Percentiles rank a stretch among this genome's conserved stretches.
These are phyloP conservation scores for Microdochium nivale DNA, from an alignment of 2,329 filamentous ascomycete genomes.

Conservation along the genomic window DNA sequence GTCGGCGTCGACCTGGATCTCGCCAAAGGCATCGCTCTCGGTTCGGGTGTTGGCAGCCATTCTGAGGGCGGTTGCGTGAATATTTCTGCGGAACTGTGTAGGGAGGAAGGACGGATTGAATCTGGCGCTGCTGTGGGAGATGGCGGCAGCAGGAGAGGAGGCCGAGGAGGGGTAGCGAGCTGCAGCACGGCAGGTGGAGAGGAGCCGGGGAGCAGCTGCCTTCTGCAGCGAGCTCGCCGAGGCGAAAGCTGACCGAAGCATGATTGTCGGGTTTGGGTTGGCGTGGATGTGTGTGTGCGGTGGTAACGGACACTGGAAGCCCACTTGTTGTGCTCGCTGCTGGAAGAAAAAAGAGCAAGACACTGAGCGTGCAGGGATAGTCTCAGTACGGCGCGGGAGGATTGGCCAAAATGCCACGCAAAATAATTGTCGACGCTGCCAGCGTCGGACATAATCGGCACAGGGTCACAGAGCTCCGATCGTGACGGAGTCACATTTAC, in stretches of 20 bases:
- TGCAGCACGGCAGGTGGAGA: neutral
- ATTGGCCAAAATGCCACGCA: neutral
- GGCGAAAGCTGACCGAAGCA: neutral
- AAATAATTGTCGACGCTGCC: neutral
- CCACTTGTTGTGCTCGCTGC: neutral
- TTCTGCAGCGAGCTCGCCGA: neutral
- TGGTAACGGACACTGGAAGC: neutral
- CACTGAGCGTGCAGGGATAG: neutral
- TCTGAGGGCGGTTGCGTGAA: slow-evolving; percentile 37
- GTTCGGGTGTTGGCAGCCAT: slow-evolving; percentile 58
- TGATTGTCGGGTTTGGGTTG: neutral
- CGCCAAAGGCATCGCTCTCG: slow-evolving; percentile 96
- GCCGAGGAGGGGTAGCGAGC: slow-evolving; percentile 5
- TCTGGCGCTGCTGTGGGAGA: slow-evolving; percentile 7
- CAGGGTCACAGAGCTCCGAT: neutral
- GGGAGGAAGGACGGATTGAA: slow-evolving; percentile 9
- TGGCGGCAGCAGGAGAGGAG: slow-evolving; percentile 11
- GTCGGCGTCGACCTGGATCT: slow-evolving; percentile 83
- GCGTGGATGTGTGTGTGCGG: neutral
- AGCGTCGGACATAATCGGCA: neutral
- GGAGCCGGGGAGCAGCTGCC: neutral
- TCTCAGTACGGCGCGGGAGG: neutral
- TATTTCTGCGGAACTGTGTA: slow-evolving; percentile 22
- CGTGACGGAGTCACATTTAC: too few relatives aligned
- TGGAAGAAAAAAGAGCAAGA: neutral